Base-by-base conservation (phyloP, 1,284 basidiomycete species). In the Hortiboletus rubellus region DNA sequence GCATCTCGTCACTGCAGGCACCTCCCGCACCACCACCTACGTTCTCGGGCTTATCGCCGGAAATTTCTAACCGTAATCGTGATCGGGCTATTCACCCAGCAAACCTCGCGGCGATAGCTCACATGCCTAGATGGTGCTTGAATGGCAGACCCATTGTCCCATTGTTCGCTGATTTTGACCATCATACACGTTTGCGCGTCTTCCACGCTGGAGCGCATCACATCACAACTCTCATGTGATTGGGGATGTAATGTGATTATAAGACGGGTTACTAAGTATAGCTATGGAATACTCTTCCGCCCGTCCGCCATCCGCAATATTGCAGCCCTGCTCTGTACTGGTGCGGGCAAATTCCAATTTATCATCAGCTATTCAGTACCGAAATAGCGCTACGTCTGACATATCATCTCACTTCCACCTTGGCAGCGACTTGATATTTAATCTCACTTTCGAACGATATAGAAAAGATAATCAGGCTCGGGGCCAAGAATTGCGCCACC, bases 141-240 rank as follows among this genome's bases (percentile, higher is more conserved):
- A 63, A 49, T 48, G 24, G 37, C 40, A 14, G 5, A 14, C 11
- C 56, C 61, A 66, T 69, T 69, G 63, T 66, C 11, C 56, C 61
- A 66, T 69, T 69, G 63, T 66, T 58, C 47, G 67, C 67, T 58
- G 42, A n/a, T 61, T 67, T 67, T 48, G 65, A 61, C 38, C 27
- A 27, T 27, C 27, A 27, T 7, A 31, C 41, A 3, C 41, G n/a
- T 54, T 59, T 51, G 40, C 49, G 43, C 53, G 30, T 55, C 58
- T 44, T 52, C 34, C 43, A 46, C 50, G 50, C 42, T 24, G 31
- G 24, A 10, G 18, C 31, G 49, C 27, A 53, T 40, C 40, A 18
- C 47, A 43, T 51, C 31, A 43, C 47, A 18, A 37, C 33, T 53
- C 36, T 22, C 22, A n/a, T 30, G 45, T 46, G 50, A 61, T 40